Evolutionary conservation across 257 asterid genomes (phyloP), one percentile per base, ranked within the genome.

Genomic region (Henckelia pumila): DNA sequence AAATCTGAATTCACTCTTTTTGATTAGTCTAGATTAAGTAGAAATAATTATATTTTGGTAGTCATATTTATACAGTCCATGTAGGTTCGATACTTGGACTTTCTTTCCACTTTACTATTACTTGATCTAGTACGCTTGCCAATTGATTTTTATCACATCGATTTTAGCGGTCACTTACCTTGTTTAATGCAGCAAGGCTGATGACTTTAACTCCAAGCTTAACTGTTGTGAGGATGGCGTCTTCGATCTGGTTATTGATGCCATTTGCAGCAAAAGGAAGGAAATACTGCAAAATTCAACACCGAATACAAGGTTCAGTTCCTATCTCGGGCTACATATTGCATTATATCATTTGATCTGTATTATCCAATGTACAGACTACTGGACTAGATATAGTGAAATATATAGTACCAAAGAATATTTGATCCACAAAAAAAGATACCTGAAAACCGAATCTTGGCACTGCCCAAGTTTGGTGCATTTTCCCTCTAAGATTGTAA

Each of bases 401-500:
- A 17, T 5, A 47, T 5, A 47, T 8, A 47, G 8, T 47, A 17
- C 8, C 55, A 17, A 17, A 47, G 20, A 47, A 17, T 20, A 47
- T 47, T 5, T 17, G 2, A 47, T 1, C 20, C 20, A 40, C 4
- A 62, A 61, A 56, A 8, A 40, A 26, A 26, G 29, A 1, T 71
- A 88, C 99, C 96, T 94, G 99, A 61, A 94, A 91, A 55, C 99
- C 96, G 32, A 80, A 88, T 76, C 99, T 83, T 21, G 99, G 99
- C 60, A 91, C 96, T 53, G 33, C 59, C 99, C 99, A 94, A 23
- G 89, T 83, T 26, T 91, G 90, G 76, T 84, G 91, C 79, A 83
- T 57, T 70, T 69, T 82, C 22, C 95, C 95, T 76, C 98, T 77
- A 71, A 91, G 96, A 74, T 75, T 24, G 82, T 94, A 94, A 72